A percentile compares a stretch with the other conserved stretches of the same genome.
These are phyloP conservation scores for Aegilops sharonensis DNA, from an alignment of 176 grass and related monocot genomes.

Conservation along the genomic window DNA sequence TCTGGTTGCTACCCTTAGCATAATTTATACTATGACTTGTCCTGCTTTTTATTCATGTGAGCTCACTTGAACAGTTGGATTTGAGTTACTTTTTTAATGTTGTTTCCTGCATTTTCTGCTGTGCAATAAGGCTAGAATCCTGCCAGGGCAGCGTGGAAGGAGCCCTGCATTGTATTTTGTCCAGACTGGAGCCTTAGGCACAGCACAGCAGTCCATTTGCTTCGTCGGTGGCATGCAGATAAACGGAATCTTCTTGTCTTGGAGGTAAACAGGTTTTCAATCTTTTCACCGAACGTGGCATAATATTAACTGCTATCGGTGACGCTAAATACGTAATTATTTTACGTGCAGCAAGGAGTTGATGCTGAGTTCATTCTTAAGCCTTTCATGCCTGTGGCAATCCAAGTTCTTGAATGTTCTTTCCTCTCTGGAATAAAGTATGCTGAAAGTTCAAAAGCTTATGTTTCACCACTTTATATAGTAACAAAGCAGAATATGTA, in stretches of 20 bases:
- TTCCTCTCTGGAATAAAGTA: conserved; percentile 94
- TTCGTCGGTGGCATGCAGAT: conserved; percentile 73
- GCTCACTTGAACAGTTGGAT: conserved; percentile 2
- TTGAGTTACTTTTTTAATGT: not conserved
- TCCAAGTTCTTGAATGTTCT: conserved; percentile 83
- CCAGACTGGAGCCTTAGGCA: conserved; percentile 81
- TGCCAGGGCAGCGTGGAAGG: conserved; percentile 75
- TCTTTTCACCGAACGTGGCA: not conserved
- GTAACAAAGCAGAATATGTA: not conserved
- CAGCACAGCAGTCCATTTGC: conserved; percentile 69
- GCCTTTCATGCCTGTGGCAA: conserved; percentile 65
- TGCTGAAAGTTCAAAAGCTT: conserved; percentile 14
- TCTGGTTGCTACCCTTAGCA: not conserved
- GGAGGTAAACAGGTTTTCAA: conserved; percentile 48
- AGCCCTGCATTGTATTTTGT: conserved; percentile 83
- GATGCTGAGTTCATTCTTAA: conserved; percentile 64
- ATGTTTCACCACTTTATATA: not conserved
- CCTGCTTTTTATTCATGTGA: conserved; percentile 1
- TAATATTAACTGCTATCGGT: not conserved
- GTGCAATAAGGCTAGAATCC: conserved; percentile 26
- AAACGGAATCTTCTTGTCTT: conserved; percentile 72
- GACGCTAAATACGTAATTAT: conserved; percentile 23
- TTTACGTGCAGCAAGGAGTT: conserved; percentile 62
- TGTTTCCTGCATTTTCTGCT: conserved; percentile 20
- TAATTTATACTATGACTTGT: too few species aligned